Evolutionary conservation across 108 stramenopile species (phyloP), one percentile per base, ranked within the genome.

Genomic region (Fragilaria crotonensis): DNA sequence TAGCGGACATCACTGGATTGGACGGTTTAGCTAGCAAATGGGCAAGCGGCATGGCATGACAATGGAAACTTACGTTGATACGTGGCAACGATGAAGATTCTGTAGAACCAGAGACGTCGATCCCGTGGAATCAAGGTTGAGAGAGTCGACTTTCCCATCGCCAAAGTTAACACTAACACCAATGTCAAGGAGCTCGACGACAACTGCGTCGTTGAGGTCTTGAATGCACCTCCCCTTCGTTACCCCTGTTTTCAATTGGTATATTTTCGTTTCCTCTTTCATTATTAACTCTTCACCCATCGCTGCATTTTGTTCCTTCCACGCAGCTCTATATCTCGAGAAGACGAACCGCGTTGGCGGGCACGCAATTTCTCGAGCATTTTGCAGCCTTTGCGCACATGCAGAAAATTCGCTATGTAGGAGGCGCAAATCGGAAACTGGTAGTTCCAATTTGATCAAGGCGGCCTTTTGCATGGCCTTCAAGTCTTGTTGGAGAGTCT

Each of bases 281-380:
- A 3, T 4, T 2, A 2, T 52, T 52, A 18, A 3, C 3, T 19
- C 3, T 2, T 32, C 27, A 4, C 32, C 23, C 30, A 17, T n/a
- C 2, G 2, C 33, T 21, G 54, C 45, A 64, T 3, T 60, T 14
- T 41, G 7, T 11, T 41, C 36, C 11, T 41, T 41, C 36, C 36
- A 41, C 14, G 66, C 75, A 32, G 61, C 60, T 56, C 70, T 60
- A 63, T 77, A 77, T 33, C 75, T 53, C 5, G 46, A 30, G 59
- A 76, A 76, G 25, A 56, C 33, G 52, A 77, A 77, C 22, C 53
- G 31, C 33, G 53, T 26, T 32, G 33, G 62, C 33, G 46, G 70
- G 30, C 41, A 29, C 19, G 59, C 21, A 46, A 57, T 19, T 4
- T 48, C 21, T 25, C 55, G 20, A 3, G 50, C 28, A 5, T 2